Percentiles rank a stretch among this genome's conserved stretches.
Conservation (phyloP, 345 rosid species). For the Gynandropsis gynandra region DNA sequence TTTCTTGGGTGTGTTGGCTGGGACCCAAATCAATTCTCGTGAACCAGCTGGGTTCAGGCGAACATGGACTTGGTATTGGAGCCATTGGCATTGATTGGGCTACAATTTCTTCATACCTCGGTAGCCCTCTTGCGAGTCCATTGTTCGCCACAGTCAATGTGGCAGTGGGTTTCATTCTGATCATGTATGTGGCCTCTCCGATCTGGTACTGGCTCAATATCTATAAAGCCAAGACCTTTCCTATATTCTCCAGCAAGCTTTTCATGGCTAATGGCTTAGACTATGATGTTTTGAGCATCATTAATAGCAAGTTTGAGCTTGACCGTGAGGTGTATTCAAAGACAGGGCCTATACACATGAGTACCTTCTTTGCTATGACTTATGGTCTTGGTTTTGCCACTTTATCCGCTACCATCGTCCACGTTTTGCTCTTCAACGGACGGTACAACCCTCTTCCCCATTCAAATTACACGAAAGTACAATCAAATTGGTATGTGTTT, state of each 20-base stretch:
- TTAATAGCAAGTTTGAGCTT: slow-evolving; percentile 48
- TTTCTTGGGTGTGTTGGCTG: slow-evolving; percentile 84
- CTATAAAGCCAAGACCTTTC: slow-evolving; percentile 65
- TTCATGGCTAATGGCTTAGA: slow-evolving; percentile 42
- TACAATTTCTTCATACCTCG: slow-evolving; percentile 56
- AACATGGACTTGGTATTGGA: slow-evolving; percentile 64
- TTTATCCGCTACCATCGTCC: slow-evolving; percentile 54
- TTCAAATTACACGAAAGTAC: neutral
- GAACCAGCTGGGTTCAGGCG: slow-evolving; percentile 75
- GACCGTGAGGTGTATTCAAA: slow-evolving; percentile 40
- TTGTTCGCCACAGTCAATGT: slow-evolving; percentile 70
- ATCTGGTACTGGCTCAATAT: slow-evolving; percentile 52
- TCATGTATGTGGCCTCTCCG: slow-evolving; percentile 62
- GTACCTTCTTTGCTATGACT: slow-evolving; percentile 68
- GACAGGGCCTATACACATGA: slow-evolving; percentile 47
- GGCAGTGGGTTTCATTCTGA: slow-evolving; percentile 43
- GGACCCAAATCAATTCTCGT: slow-evolving; percentile 51
- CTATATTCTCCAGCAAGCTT: slow-evolving; percentile 46
- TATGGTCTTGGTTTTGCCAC: slow-evolving; percentile 83
- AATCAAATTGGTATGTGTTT: no score
- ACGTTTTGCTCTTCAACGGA: slow-evolving; percentile 62
- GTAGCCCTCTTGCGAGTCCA: slow-evolving; percentile 82
- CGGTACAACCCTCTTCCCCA: slow-evolving; percentile 25
- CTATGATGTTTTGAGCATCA: slow-evolving; percentile 50
- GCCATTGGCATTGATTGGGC: slow-evolving; percentile 76